Conservation (phyloP, 2,329 filamentous ascomycete genomes). For the Colletotrichum trifolii region DNA sequence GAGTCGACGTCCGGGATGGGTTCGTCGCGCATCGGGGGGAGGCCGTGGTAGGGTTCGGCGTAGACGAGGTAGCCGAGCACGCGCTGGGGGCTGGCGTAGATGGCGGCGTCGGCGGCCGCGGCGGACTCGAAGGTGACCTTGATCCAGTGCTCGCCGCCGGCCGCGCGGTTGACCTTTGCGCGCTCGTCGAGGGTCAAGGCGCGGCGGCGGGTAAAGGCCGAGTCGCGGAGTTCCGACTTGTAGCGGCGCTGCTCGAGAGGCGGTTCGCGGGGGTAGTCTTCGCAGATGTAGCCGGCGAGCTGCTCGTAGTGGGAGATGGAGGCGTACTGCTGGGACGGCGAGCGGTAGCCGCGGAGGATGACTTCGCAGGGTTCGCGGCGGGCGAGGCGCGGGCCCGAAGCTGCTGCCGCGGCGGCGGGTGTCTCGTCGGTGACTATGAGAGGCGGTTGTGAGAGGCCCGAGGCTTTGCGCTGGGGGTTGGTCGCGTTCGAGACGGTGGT, state of each 20-base stretch:
- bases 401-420: slow-evolving; percentile 41
- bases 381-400: slow-evolving; percentile 40
- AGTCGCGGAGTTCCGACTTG: slow-evolving; percentile 79
- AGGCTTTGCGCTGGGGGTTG: slow-evolving; percentile 48
- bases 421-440: slow-evolving; percentile 50
- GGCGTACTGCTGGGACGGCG: slow-evolving; percentile 78
- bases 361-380: slow-evolving; percentile 73
- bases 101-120: slow-evolving; percentile 76
- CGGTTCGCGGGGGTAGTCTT: slow-evolving; percentile 92
- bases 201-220: slow-evolving; percentile 73
- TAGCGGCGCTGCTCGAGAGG: slow-evolving; percentile 76
- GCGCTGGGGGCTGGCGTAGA: slow-evolving; percentile 76
- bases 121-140: slow-evolving; percentile 84
- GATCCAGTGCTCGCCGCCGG: slow-evolving; percentile 91
- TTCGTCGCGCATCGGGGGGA: slow-evolving; percentile 72
- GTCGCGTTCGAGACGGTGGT: slow-evolving; percentile 19
- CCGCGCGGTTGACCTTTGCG: slow-evolving; percentile 81
- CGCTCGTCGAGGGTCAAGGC: slow-evolving; percentile 79
- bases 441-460: slow-evolving; percentile 48
- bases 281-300: slow-evolving; percentile 86
- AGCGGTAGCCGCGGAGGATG: slow-evolving; percentile 83
- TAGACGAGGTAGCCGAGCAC: slow-evolving; percentile 77
- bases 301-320: slow-evolving; percentile 90
- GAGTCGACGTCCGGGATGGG: slow-evolving; percentile 66
- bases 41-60: slow-evolving; percentile 76